Evolutionary conservation across 257 asterid genomes (phyloP).

Genomic region (Coffea canephora): DNA sequence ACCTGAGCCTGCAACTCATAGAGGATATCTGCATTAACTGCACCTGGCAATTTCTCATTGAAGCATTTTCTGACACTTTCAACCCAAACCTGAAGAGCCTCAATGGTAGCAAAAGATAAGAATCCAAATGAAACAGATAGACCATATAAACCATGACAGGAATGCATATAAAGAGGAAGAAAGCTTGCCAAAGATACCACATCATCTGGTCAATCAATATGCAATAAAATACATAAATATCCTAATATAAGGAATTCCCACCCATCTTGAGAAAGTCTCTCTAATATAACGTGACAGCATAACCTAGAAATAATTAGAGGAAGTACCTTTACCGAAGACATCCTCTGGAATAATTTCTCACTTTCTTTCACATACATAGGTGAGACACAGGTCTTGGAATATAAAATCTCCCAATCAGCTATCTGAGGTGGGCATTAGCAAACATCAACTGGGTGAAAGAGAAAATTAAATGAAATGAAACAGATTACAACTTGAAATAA

Average conservation of each 20-base stretch:
- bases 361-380: constrained; percentile 63
- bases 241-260: not conserved
- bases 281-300: not conserved
- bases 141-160: not conserved
- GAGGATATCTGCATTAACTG: constrained; percentile 61
- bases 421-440: constrained; percentile 41
- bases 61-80: constrained; percentile 56
- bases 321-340: constrained; percentile 74
- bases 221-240: not conserved
- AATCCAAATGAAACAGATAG: not conserved
- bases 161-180: not conserved
- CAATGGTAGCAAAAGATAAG: constrained; percentile 6
- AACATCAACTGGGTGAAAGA: not conserved
- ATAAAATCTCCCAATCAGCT: constrained; percentile 64
- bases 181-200: not conserved
- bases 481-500: constrained; percentile 1
- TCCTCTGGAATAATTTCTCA: constrained; percentile 54
- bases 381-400: constrained; percentile 41
- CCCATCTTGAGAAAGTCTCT: not conserved
- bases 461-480: constrained; percentile 6
- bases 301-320: not conserved
- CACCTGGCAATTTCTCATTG: constrained; percentile 50
- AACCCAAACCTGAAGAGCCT: constrained; percentile 61
- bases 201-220: not conserved
- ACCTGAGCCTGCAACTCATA: constrained; percentile 83